These are phyloP conservation scores for Blastocystis sp. DNA, from an alignment of 352 stramenopile species.

Conservation along the genomic window DNA sequence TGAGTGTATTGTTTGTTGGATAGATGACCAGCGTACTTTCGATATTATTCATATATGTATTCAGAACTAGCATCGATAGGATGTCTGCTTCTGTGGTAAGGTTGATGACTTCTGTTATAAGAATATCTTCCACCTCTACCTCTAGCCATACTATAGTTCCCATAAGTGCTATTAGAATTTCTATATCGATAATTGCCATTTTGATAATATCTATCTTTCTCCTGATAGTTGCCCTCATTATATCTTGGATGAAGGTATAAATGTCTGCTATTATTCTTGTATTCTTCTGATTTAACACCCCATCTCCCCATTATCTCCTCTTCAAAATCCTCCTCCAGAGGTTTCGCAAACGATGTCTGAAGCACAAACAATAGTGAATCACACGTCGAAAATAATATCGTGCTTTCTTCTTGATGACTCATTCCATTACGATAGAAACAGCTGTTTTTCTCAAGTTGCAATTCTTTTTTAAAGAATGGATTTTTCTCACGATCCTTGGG, in stretches of 20 bases:
- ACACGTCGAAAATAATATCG: neutral
- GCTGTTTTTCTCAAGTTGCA: neutral
- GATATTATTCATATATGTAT: too few relatives aligned
- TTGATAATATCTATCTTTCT: too few relatives aligned
- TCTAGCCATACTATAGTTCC: too few relatives aligned
- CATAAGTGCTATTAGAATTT: too few relatives aligned
- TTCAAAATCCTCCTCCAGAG: neutral
- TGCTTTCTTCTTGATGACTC: neutral
- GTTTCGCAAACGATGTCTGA: neutral
- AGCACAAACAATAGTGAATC: conserved; percentile 8
- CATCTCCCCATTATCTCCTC: neutral
- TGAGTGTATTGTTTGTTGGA: neutral
- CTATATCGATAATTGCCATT: too few relatives aligned
- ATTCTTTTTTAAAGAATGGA: neutral
- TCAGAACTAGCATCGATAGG: too few relatives aligned
- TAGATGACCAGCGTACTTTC: too few relatives aligned
- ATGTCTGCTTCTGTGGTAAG: too few relatives aligned
- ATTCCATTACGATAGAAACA: conserved; percentile 30
- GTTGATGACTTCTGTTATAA: too few relatives aligned
- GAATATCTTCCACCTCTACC: too few relatives aligned
- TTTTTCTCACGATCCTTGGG: neutral
- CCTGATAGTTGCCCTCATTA: too few relatives aligned
- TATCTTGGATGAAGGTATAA: too few relatives aligned
- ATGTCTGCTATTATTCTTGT: neutral
- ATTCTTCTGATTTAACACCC: neutral